Evolutionary conservation across 2,329 filamentous ascomycete genomes (phyloP).

Genomic region (Cercospora zeae-maydis): DNA sequence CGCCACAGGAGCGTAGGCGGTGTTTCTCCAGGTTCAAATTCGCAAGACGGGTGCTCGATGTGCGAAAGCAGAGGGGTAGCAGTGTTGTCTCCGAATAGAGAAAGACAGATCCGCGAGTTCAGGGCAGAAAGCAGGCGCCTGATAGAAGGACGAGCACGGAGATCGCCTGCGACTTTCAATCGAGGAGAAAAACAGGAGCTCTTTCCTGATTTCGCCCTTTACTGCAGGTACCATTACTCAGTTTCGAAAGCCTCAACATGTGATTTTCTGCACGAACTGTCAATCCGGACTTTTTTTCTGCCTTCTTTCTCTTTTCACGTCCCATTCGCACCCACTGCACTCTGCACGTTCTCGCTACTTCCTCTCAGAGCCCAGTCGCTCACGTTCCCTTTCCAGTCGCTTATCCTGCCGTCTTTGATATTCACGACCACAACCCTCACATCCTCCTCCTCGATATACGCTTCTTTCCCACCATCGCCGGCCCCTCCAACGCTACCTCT

Average conservation of each 20-base stretch:
- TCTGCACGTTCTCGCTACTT: not conserved
- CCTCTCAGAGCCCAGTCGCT: slow-evolving; percentile 61
- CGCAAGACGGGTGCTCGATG: too few relatives aligned
- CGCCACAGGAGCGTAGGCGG: too few relatives aligned
- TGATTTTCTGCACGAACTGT: not conserved
- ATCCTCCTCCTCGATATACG: slow-evolving; percentile 75
- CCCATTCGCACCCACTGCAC: not conserved
- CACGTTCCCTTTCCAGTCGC: slow-evolving; percentile 92
- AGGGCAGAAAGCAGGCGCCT: too few relatives aligned
- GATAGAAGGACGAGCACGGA: too few relatives aligned
- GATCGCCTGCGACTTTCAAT: too few relatives aligned
- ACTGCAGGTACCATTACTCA: not conserved
- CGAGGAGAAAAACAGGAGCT: too few relatives aligned
- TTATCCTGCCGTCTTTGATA: slow-evolving; percentile 80
- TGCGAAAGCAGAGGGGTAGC: too few relatives aligned
- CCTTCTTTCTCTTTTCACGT: not conserved
- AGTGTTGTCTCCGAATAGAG: too few relatives aligned
- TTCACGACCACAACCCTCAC: slow-evolving; percentile 83
- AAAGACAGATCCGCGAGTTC: too few relatives aligned
- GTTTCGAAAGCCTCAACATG: not conserved
- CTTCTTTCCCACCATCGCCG: slow-evolving; percentile 50
- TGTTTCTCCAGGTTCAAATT: too few relatives aligned
- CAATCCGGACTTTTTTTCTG: not conserved
- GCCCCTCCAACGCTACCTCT: slow-evolving; percentile 24
- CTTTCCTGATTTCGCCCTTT: too few relatives aligned